These are phyloP conservation scores for Penicillium sp. DNA, from an alignment of 2,329 filamentous ascomycete species.

Conservation along the genomic window DNA sequence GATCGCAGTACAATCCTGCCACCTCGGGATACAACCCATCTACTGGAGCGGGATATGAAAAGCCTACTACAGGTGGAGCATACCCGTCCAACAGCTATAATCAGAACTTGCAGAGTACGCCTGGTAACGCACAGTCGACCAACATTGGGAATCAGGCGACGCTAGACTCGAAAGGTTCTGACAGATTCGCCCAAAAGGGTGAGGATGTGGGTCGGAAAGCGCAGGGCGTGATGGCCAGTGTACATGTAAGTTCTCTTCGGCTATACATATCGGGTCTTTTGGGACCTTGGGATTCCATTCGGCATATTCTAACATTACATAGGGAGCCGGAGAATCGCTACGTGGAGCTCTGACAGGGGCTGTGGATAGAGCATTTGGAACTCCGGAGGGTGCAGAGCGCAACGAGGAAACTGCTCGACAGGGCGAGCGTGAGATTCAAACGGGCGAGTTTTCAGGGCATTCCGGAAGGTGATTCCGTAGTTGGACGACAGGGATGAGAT, in stretches of 20 bases:
- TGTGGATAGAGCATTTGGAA: slow-evolving; percentile 38
- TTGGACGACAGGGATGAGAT: background rate
- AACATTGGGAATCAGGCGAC: slow-evolving; percentile 8
- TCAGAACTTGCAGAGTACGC: slow-evolving; percentile 11
- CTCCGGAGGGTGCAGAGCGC: slow-evolving; percentile 32
- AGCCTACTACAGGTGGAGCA: slow-evolving; percentile 4
- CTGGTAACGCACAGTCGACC: slow-evolving; percentile 16
- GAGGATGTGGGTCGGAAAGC: slow-evolving; percentile 24
- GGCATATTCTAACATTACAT: background rate
- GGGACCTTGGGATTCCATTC: background rate
- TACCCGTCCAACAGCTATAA: slow-evolving; percentile 17
- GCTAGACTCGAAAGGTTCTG: background rate
- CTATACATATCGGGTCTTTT: background rate
- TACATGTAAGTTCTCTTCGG: slow-evolving; percentile 33
- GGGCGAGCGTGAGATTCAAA: slow-evolving; percentile 34
- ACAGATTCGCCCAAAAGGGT: slow-evolving; percentile 9
- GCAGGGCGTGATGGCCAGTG: slow-evolving; percentile 28
- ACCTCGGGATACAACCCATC: slow-evolving; percentile 25
- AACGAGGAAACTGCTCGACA: slow-evolving; percentile 36
- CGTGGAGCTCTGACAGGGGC: slow-evolving; percentile 37
- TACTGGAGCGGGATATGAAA: slow-evolving; percentile 24
- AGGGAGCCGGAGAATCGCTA: slow-evolving; percentile 42
- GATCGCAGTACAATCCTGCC: slow-evolving; percentile 17
- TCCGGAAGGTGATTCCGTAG: background rate
- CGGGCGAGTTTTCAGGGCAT: slow-evolving; percentile 24